Conservation (phyloP, 108 stramenopile species). For the Skeletonema marinoi region DNA sequence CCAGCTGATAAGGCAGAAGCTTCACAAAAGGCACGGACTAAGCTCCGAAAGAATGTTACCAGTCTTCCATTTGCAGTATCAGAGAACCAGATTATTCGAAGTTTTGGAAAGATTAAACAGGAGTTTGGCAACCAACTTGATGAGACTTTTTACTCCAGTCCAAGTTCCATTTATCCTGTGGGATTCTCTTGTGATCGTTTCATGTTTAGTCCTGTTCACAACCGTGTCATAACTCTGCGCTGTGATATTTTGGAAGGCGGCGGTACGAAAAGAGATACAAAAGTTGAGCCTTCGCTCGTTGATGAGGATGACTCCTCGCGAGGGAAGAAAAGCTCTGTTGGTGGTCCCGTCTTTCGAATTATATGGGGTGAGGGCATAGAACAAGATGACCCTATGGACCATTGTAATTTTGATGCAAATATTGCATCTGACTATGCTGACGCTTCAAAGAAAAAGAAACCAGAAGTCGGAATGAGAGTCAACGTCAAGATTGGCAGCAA, state of each 20-base stretch:
- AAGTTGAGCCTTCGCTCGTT: conserved; percentile 10
- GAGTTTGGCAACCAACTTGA: conserved; percentile 20
- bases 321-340: conserved; percentile 7
- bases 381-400: conserved; percentile 55
- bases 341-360: conserved; percentile 82
- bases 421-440: conserved; percentile 52
- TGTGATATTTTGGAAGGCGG: conserved; percentile 73
- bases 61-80: conserved; percentile 55
- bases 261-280: neutral
- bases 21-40: conserved; percentile 55
- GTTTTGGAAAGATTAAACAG: conserved; percentile 69
- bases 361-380: conserved; percentile 89
- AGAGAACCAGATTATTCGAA: conserved; percentile 60
- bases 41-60: conserved; percentile 56
- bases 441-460: conserved; percentile 23
- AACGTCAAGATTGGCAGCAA: conserved; percentile 69
- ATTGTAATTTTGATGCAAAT: conserved; percentile 63
- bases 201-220: conserved; percentile 81
- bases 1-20: conserved; percentile 58
- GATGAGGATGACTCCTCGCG: conserved; percentile 7
- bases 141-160: conserved; percentile 51
- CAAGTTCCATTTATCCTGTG: conserved; percentile 67
- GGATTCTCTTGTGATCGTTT: conserved; percentile 87
- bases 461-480: conserved; percentile 70
- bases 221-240: conserved; percentile 74